phyloP scores from a whole-genome alignment of 345 rosid species.

The Salix caprea region DNA sequence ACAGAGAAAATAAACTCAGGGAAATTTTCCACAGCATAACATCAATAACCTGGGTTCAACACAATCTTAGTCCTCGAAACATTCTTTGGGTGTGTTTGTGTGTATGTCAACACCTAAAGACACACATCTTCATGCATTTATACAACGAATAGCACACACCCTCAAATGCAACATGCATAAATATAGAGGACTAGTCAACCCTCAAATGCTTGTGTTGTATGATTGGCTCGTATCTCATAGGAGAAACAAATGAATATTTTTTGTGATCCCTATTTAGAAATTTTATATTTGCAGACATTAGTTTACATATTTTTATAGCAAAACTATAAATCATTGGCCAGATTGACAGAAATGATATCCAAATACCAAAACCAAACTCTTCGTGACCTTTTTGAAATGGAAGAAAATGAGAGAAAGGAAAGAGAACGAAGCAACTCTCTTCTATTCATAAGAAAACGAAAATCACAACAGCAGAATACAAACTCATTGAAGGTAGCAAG shows the following conservation, averaged over 20 bases:
- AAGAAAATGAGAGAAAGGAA: not conserved
- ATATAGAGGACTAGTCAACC: not conserved
- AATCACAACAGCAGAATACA: too few species aligned
- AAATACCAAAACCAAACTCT: not conserved
- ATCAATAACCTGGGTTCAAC: not conserved
- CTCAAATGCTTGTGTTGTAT: not conserved
- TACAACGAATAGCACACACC: not conserved
- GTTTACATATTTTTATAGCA: not conserved
- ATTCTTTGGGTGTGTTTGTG: not conserved
- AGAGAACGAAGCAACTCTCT: not conserved
- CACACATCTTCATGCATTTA: not conserved
- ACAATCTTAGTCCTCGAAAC: not conserved
- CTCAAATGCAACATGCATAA: not conserved
- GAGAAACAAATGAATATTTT: not conserved
- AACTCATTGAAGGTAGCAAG: not conserved
- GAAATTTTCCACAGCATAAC: not conserved
- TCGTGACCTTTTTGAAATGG: not conserved
- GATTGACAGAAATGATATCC: not conserved
- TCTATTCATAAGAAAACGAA: not conserved
- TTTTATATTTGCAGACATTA: not conserved
- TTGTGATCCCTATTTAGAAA: not conserved
- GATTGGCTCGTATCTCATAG: not conserved
- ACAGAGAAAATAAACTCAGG: not conserved
- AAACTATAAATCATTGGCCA: not conserved
- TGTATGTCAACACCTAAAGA: not conserved